Percentiles rank a stretch among this genome's conserved stretches.
phyloP scores from a whole-genome alignment of 371 early-diverging fungal species.

The Coemansia sp. region DNA sequence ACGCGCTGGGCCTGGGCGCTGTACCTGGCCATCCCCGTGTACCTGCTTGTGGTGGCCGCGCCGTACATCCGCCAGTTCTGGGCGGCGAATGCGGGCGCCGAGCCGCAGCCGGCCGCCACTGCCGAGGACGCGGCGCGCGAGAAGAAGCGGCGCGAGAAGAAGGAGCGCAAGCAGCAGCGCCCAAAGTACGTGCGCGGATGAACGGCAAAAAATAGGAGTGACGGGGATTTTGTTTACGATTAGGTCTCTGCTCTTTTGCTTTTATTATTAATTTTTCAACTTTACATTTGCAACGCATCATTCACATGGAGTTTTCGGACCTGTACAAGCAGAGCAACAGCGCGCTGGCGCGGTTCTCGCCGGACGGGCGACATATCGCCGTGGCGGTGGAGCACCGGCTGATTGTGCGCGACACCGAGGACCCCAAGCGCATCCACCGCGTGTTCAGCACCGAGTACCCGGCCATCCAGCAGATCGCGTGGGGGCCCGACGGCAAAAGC shows the following conservation, averaged over 20 bases:
- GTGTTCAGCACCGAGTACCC: conserved; percentile 56
- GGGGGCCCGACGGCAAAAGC: conserved; percentile 68
- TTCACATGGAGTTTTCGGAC: conserved; percentile 63
- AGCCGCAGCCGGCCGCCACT: not conserved
- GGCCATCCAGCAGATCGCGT: conserved; percentile 60
- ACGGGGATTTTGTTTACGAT: not conserved
- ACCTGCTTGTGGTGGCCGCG: conserved; percentile 59
- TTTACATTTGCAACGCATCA: not conserved
- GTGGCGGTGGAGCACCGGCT: conserved; percentile 68
- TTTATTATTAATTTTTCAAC: not conserved
- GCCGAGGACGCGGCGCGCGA: conserved; percentile 27
- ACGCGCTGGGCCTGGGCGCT: conserved; percentile 70
- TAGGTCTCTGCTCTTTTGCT: not conserved
- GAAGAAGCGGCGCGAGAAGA: conserved; percentile 43
- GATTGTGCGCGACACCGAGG: conserved; percentile 67
- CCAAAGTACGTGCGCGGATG: conserved; percentile 22
- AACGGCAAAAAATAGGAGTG: too few species aligned
- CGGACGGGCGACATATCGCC: conserved; percentile 66
- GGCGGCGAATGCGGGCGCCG: conserved; percentile 17
- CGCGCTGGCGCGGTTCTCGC: conserved; percentile 62
- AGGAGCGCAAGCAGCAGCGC: conserved; percentile 48
- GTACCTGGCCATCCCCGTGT: conserved; percentile 69
- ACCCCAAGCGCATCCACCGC: conserved; percentile 59
- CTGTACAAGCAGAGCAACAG: conserved; percentile 66
- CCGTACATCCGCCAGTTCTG: conserved; percentile 59